phyloP scores from a whole-genome alignment of 2,329 filamentous ascomycete species.

The Allantophomopsis cytisporea region DNA sequence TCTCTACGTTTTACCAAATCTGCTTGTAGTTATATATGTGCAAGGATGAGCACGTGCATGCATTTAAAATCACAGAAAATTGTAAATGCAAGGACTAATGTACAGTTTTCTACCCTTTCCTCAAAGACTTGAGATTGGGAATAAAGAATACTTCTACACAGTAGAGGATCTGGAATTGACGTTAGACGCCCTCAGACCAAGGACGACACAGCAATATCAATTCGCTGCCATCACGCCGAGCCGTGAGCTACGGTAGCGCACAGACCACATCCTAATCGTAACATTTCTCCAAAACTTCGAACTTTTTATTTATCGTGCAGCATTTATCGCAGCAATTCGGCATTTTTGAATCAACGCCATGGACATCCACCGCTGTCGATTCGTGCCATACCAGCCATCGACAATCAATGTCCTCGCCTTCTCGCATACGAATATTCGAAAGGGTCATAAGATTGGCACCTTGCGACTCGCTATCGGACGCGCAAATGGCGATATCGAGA shows the following conservation, averaged over 20 bases:
- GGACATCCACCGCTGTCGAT: conserved; percentile 96
- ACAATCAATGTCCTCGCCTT: conserved; percentile 93
- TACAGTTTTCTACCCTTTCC: no score
- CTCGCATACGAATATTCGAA: conserved; percentile 53
- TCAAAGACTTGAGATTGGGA: no score
- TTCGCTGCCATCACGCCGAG: no score
- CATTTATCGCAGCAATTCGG: background rate
- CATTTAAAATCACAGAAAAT: no score
- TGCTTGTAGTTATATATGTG: no score
- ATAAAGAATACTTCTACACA: no score
- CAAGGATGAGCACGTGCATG: no score
- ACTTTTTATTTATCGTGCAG: background rate
- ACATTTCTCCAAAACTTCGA: background rate
- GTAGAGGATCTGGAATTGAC: no score
- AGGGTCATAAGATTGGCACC: conserved; percentile 37
- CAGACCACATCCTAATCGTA: background rate
- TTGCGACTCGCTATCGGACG: conserved; percentile 79
- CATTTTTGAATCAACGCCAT: conserved; percentile 30
- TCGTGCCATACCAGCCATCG: conserved; percentile 82
- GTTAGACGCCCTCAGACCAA: no score
- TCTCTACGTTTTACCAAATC: no score
- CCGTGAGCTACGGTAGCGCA: background rate
- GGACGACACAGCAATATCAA: no score
- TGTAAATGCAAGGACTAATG: no score
- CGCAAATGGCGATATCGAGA: conserved; percentile 91